Conservation (phyloP, 1,284 basidiomycete genomes). For the Sphagnurus paluster region DNA sequence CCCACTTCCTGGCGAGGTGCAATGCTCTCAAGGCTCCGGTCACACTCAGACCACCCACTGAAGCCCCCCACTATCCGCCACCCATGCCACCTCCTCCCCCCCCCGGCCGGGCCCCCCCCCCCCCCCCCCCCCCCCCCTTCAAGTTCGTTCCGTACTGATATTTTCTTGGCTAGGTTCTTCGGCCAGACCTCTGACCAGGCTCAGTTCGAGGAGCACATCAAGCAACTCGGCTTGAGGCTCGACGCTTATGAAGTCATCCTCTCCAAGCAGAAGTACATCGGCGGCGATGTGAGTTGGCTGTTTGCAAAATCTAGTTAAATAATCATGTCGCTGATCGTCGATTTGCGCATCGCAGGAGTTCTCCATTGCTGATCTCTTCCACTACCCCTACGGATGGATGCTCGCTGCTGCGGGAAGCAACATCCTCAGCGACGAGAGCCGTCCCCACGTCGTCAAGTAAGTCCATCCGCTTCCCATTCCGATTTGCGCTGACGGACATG, state of each 20-base stretch:
- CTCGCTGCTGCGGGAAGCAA: constrained; percentile 27
- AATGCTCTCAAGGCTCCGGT: no score
- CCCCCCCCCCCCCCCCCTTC: no score
- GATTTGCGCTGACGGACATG: neutral
- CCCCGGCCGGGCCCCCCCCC: no score
- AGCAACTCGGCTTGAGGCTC: constrained; percentile 37
- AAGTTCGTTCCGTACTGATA: no score
- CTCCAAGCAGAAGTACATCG: constrained; percentile 50
- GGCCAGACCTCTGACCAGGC: constrained; percentile 30
- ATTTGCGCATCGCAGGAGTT: constrained; percentile 24
- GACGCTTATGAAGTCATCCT: constrained; percentile 54
- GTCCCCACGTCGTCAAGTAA: constrained; percentile 34
- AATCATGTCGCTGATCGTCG: neutral
- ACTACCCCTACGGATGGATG: constrained; percentile 30
- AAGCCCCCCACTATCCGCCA: no score
- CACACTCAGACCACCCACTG: no score
- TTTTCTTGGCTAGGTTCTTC: no score
- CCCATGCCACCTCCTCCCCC: no score
- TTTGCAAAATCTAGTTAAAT: neutral
- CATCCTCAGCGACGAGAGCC: constrained; percentile 22
- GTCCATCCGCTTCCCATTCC: neutral
- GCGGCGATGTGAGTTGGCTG: constrained; percentile 41
- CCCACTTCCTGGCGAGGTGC: no score
- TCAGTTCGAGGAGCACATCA: constrained; percentile 31
- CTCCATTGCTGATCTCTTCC: constrained; percentile 36